These are phyloP conservation scores for Kodamaea fukazawae DNA, from an alignment of 805 yeast genomes.

Conservation along the genomic window DNA sequence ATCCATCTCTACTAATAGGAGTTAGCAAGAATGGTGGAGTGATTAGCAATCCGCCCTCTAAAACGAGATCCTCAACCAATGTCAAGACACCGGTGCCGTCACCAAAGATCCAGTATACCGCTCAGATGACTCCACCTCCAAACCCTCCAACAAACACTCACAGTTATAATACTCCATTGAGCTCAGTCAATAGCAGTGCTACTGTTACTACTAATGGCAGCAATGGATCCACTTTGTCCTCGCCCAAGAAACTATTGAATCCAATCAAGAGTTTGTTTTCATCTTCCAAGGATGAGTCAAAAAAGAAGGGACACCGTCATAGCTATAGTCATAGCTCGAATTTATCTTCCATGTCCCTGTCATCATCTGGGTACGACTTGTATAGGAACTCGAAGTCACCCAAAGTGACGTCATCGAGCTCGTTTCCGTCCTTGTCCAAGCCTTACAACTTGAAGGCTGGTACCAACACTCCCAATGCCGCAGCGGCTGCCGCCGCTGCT, in stretches of 20 bases:
- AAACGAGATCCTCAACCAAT: not conserved
- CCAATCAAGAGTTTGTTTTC: slow-evolving; percentile 27
- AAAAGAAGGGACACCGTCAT: slow-evolving; percentile 9
- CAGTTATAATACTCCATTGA: slow-evolving; percentile 1
- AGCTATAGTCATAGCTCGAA: slow-evolving; percentile 11
- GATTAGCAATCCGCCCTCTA: not conserved
- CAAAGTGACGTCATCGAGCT: slow-evolving; percentile 2
- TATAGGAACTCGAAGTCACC: slow-evolving; percentile 1
- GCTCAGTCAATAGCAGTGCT: slow-evolving; percentile 4
- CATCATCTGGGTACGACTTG: slow-evolving; percentile 3
- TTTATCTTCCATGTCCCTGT: slow-evolving; percentile 8
- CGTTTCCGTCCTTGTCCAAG: slow-evolving; percentile 3
- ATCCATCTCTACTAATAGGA: slow-evolving; percentile 7
- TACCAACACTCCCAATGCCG: not conserved
- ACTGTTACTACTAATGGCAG: not conserved
- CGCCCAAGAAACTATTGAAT: slow-evolving; percentile 27
- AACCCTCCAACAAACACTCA: not conserved
- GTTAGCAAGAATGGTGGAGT: slow-evolving; percentile 4
- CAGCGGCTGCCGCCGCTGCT: slow-evolving; percentile 9
- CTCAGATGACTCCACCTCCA: slow-evolving; percentile 8
- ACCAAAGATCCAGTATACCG: slow-evolving; percentile 3
- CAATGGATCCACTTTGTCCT: slow-evolving; percentile 10
- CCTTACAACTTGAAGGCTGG: slow-evolving; percentile 3
- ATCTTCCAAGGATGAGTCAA: slow-evolving; percentile 11
- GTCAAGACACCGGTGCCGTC: slow-evolving; percentile 5